A percentile compares a stretch with the other conserved stretches of the same genome.
phyloP scores from a whole-genome alignment of 441 rosid species.

The Capsella rubella region DNA sequence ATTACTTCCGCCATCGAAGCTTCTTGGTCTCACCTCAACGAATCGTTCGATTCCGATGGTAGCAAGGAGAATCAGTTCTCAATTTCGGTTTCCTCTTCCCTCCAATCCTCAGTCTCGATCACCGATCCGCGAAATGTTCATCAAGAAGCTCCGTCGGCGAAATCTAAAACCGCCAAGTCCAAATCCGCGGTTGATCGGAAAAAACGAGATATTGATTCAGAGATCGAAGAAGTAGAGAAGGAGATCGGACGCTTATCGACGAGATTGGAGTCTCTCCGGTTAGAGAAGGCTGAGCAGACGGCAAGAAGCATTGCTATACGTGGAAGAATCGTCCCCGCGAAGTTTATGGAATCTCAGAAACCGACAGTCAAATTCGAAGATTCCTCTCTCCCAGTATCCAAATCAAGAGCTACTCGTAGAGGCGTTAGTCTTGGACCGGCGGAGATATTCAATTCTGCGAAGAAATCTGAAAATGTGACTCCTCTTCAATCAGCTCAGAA shows the following conservation, averaged over 20 bases:
- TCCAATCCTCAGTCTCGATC: conserved; percentile 46
- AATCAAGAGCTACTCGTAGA: conserved; percentile 58
- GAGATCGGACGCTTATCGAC: conserved; percentile 71
- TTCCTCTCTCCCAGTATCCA: conserved; percentile 47
- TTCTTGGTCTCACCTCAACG: conserved; percentile 60
- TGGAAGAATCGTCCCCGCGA: conserved; percentile 74
- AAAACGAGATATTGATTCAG: conserved; percentile 65
- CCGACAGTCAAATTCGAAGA: conserved; percentile 53
- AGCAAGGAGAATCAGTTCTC: conserved; percentile 75
- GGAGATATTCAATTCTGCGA: conserved; percentile 63
- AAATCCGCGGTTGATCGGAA: conserved; percentile 40
- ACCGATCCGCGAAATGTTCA: conserved; percentile 49
- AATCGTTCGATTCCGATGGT: conserved; percentile 65
- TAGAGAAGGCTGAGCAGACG: conserved; percentile 65
- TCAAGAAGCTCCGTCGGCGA: conserved; percentile 34
- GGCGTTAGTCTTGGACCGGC: conserved; percentile 89
- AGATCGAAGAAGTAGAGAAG: conserved; percentile 80
- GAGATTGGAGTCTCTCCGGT: conserved; percentile 71
- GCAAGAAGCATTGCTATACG: conserved; percentile 54
- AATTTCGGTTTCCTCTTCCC: conserved; percentile 44
- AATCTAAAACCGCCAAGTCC: conserved; percentile 35
- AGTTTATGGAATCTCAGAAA: conserved; percentile 75
- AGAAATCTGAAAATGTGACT: conserved; percentile 57
- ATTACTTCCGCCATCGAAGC: conserved; percentile 47
- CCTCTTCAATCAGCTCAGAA: conserved; percentile 67